Conservation (phyloP, 2,329 filamentous ascomycete genomes). For the Helminthosporium solani region DNA sequence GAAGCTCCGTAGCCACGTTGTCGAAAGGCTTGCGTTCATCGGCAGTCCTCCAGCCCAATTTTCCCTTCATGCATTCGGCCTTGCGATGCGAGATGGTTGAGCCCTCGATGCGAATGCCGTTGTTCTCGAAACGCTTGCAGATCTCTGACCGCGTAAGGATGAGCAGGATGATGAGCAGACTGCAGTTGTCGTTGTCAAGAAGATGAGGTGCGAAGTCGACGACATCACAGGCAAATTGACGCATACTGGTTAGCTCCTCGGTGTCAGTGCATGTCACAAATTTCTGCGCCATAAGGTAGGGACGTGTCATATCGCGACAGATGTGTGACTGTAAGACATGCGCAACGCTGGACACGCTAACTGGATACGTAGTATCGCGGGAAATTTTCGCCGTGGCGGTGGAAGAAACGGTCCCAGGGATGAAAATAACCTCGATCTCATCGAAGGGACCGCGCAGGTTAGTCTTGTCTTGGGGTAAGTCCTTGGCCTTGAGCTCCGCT, state of each 20-base stretch:
- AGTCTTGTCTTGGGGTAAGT: slow-evolving; percentile 21
- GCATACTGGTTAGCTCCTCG: slow-evolving; percentile 33
- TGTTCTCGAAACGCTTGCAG: slow-evolving; percentile 37
- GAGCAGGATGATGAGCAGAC: slow-evolving; percentile 37
- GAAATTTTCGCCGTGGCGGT: slow-evolving; percentile 38
- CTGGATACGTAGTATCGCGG: slow-evolving; percentile 36
- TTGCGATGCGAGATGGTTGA: slow-evolving; percentile 42
- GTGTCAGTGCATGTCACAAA: slow-evolving; percentile 37
- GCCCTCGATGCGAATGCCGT: slow-evolving; percentile 42
- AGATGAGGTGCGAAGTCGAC: slow-evolving; percentile 42
- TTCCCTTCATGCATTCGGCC: slow-evolving; percentile 42
- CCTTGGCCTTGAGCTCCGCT: slow-evolving; percentile 17
- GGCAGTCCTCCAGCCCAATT: slow-evolving; percentile 35
- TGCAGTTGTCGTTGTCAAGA: slow-evolving; percentile 42
- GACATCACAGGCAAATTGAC: slow-evolving; percentile 37
- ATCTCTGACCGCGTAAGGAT: slow-evolving; percentile 40
- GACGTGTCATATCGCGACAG: slow-evolving; percentile 38
- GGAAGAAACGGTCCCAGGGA: slow-evolving; percentile 40
- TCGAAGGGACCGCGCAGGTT: slow-evolving; percentile 35
- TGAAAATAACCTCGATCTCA: slow-evolving; percentile 42
- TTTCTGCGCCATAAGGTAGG: slow-evolving; percentile 36
- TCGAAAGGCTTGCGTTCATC: slow-evolving; percentile 40
- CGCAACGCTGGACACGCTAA: slow-evolving; percentile 38
- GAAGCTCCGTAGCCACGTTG: slow-evolving; percentile 36
- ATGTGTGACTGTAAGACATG: slow-evolving; percentile 36